Base-by-base conservation (phyloP, 768 basidiomycete species). In the Daedalea quercina region DNA sequence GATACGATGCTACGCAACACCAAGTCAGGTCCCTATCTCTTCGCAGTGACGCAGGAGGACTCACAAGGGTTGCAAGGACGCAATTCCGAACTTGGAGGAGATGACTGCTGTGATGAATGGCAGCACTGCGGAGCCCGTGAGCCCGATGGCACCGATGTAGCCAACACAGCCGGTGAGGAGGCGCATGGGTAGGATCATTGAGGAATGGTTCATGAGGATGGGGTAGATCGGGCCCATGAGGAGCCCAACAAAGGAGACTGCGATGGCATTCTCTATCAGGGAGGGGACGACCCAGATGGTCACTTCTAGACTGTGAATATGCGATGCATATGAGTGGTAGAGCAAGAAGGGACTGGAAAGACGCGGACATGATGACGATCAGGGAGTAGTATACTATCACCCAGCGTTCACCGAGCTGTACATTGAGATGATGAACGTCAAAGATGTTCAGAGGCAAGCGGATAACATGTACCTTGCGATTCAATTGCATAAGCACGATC, bases 51-150 rank as follows among this genome's bases (percentile, higher is more conserved):
- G 9, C 11, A 9, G 40, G 69, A 82, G n/a, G n/a, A n/a, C n/a
- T 66, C 57, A 85, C 84, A 84, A 65, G 4, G 84, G 84, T 60
- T 84, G 82, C 52, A 86, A 60, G 55, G 74, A 77, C 55, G 70
- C 69, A 45, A 87, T 85, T 0, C 77, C 87, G 37, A 80, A 77
- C 56, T 73, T 80, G 19, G 74, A 73, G 6, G 87, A 78, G 20
- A 90, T 74, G 1, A 81, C 75, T 19, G 87, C 87, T 0, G 84
- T 85, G 53, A 88, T 73, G 58, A 90, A 89, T 0, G 89, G 87
- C 3, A 90, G 60, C 9, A 85, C 55, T 0, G 88, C 87, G 28
- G 81, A 81, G 17, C 88, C 88, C 1, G 85, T 80, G 60, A 84
- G 82, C 0, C 88, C 87, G 40, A 67, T 50, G 15, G 67, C 67